Percentiles rank a stretch among this genome's conserved stretches.
These are phyloP conservation scores for Ulota crispa DNA, from an alignment of 225 moss, liverwort and hornwort genomes.

Conservation along the genomic window DNA sequence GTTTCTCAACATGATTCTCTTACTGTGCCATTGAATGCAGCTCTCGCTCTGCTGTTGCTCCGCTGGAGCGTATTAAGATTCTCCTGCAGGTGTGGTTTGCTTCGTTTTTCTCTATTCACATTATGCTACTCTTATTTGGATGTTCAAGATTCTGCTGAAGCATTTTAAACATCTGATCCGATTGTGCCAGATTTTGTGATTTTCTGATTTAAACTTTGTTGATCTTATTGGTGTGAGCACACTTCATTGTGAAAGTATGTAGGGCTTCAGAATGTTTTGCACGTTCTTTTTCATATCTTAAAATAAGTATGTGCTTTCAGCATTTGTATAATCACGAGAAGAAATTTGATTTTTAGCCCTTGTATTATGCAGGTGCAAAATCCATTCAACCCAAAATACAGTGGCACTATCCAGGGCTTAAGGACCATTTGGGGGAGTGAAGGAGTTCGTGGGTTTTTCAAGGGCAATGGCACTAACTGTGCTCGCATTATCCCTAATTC, in stretches of 20 bases:
- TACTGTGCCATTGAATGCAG: constrained; percentile 52
- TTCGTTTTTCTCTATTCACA: neutral
- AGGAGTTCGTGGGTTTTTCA: constrained; percentile 85
- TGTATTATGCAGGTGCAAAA: constrained; percentile 82
- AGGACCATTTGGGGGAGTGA: constrained; percentile 81
- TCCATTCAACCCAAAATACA: constrained; percentile 84
- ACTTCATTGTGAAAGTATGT: constrained; percentile 2
- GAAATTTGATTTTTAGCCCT: constrained; percentile 7
- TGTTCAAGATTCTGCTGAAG: neutral
- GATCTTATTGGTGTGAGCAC: neutral
- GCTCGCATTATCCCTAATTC: constrained; percentile 95
- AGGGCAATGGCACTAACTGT: constrained; percentile 97
- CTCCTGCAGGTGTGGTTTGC: constrained; percentile 79
- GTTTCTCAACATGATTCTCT: neutral
- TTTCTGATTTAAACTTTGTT: neutral
- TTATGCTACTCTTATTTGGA: neutral
- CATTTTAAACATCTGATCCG: neutral
- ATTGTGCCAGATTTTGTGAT: neutral
- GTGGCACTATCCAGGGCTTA: constrained; percentile 88
- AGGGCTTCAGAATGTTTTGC: neutral
- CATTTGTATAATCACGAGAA: neutral
- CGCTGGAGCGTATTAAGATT: constrained; percentile 97
- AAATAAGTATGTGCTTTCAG: neutral
- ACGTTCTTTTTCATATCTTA: neutral
- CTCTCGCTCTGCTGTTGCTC: constrained; percentile 95